phyloP scores from a whole-genome alignment of 805 yeast species.

The Suhomyces prunicola region DNA sequence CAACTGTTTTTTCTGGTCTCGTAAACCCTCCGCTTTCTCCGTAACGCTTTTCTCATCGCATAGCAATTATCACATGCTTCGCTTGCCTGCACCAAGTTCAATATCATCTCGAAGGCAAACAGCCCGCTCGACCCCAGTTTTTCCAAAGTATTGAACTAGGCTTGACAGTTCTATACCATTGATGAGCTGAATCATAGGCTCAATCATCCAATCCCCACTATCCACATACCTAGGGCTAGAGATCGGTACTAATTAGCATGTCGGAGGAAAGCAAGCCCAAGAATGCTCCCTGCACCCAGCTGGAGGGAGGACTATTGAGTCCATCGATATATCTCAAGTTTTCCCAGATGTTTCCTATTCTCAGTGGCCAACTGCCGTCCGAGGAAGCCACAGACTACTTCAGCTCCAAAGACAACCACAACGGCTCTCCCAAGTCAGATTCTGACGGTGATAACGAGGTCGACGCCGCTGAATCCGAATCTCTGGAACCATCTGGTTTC shows the following conservation, averaged over 20 bases:
- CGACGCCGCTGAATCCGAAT: slow-evolving; percentile 27
- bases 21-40: neutral
- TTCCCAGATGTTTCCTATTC: slow-evolving; percentile 1
- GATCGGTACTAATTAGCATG: neutral
- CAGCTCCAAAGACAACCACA: neutral
- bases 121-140: neutral
- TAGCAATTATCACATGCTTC: neutral
- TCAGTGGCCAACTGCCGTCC: neutral
- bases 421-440: neutral
- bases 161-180: neutral
- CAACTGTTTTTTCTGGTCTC: neutral
- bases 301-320: neutral
- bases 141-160: neutral
- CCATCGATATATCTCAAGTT: slow-evolving; percentile 5
- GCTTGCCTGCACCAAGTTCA: neutral
- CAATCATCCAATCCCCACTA: neutral
- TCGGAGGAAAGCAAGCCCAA: neutral
- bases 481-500: slow-evolving; percentile 23
- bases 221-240: neutral
- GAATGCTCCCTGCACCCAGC: neutral
- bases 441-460: slow-evolving; percentile 20
- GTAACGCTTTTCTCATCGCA: neutral
- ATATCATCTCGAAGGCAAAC: neutral
- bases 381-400: neutral
- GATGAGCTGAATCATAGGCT: neutral